Conservation (phyloP, 2,329 filamentous ascomycete genomes). For the Colletotrichum neosansevieriae region DNA sequence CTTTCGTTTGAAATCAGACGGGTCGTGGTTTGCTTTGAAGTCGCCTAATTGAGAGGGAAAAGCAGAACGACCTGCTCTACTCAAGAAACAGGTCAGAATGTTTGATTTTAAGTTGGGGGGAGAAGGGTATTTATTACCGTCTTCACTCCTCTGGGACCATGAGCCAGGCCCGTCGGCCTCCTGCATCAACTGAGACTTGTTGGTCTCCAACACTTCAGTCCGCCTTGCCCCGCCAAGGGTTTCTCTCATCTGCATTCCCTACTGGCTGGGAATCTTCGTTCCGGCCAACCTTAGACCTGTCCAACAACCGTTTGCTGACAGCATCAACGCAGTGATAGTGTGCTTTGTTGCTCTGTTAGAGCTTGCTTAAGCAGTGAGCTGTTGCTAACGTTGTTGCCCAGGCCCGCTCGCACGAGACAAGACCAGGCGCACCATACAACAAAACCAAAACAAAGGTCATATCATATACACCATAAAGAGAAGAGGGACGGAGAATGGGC, state of each 20-base stretch:
- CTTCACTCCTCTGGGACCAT: not conserved
- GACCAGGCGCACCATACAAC: too few species aligned
- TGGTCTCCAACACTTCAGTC: too few species aligned
- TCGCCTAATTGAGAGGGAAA: too few species aligned
- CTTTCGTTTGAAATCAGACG: too few species aligned
- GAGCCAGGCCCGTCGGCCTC: constrained; percentile 8
- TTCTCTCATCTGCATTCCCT: not conserved
- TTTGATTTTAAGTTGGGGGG: too few species aligned
- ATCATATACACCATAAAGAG: not conserved
- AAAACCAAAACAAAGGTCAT: not conserved
- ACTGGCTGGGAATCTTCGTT: not conserved
- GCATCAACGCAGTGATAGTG: not conserved
- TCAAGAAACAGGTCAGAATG: too few species aligned
- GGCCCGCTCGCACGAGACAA: not conserved
- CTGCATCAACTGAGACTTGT: constrained; percentile 4
- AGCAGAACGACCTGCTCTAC: too few species aligned
- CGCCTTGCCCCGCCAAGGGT: too few species aligned
- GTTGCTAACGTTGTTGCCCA: not conserved
- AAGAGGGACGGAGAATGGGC: not conserved
- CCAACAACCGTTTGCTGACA: not conserved
- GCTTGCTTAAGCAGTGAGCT: not conserved
- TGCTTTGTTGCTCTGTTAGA: too few species aligned
- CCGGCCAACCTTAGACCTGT: not conserved
- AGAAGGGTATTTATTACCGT: too few species aligned
- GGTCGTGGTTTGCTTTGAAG: too few species aligned